A percentile compares a stretch with the other conserved stretches of the same genome.
Conservation (phyloP, 1,284 basidiomycete species). For the Pterulicium gracile region DNA sequence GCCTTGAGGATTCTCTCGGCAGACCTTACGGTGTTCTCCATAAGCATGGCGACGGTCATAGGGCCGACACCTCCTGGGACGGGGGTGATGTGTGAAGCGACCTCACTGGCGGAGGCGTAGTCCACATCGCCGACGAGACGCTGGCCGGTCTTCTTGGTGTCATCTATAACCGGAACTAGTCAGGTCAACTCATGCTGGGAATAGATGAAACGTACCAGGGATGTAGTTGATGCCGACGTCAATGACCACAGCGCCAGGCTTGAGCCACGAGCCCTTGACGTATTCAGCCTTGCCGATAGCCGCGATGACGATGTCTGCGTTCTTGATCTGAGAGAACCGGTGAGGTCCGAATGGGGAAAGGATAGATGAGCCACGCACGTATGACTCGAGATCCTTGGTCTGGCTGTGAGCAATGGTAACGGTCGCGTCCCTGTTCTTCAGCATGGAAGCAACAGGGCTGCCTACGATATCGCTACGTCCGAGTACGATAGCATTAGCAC, state of each 20-base stretch:
- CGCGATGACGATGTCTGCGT: conserved; percentile 87
- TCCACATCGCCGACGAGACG: conserved; percentile 96
- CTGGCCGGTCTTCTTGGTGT: conserved; percentile 90
- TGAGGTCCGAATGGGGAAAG: not conserved
- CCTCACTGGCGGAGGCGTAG: conserved; percentile 63
- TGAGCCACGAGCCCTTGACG: conserved; percentile 92
- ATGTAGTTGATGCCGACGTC: conserved; percentile 98
- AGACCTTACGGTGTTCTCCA: conserved; percentile 88
- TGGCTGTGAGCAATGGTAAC: conserved; percentile 96
- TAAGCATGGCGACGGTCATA: conserved; percentile 98
- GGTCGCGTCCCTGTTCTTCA: conserved; percentile 87
- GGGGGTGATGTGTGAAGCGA: conserved; percentile 90
- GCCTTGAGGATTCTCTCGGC: conserved; percentile 76
- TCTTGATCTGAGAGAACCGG: conserved; percentile 53
- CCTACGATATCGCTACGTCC: conserved; percentile 98
- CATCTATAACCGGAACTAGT: conserved; percentile 35
- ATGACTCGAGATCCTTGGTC: conserved; percentile 81
- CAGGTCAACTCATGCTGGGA: conserved; percentile 1
- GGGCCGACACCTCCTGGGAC: conserved; percentile 98
- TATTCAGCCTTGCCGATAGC: conserved; percentile 91
- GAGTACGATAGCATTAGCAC: conserved; percentile 84
- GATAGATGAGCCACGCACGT: conserved; percentile 18
- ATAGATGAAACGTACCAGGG: conserved; percentile 43
- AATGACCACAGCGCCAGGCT: conserved; percentile 88
- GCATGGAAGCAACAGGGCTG: conserved; percentile 86